phyloP scores from a whole-genome alignment of 2,329 filamentous ascomycete species.

The Colletotrichum incanum region DNA sequence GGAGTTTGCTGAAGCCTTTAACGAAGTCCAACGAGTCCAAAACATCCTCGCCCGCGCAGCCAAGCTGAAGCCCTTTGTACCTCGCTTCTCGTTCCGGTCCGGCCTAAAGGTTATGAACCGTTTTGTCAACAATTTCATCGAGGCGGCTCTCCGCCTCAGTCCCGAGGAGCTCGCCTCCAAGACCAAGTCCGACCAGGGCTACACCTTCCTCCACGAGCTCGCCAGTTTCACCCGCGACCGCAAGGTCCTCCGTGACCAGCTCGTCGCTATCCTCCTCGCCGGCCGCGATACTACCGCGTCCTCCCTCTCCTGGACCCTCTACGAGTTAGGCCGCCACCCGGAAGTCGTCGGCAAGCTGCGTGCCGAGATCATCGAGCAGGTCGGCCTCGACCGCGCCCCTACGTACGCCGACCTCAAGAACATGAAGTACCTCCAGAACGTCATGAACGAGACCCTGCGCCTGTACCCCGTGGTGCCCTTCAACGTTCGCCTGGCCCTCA shows the following conservation, averaged over 20 bases:
- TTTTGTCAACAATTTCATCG: conserved; percentile 85
- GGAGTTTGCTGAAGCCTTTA: conserved; percentile 86
- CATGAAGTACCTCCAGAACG: conserved; percentile 85
- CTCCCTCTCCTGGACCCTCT: conserved; percentile 85
- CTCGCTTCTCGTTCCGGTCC: conserved; percentile 74
- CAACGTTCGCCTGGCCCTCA: conserved; percentile 81
- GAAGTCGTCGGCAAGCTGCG: conserved; percentile 78
- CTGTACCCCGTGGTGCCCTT: conserved; percentile 85
- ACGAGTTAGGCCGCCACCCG: conserved; percentile 84
- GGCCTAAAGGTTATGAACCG: conserved; percentile 79
- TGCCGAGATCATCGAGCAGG: conserved; percentile 76
- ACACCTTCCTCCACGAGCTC: conserved; percentile 90
- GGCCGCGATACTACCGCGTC: conserved; percentile 90
- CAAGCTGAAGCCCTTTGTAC: conserved; percentile 74
- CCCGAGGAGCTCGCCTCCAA: conserved; percentile 81
- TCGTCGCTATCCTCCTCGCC: conserved; percentile 86
- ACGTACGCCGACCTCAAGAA: conserved; percentile 87
- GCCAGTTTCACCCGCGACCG: conserved; percentile 83
- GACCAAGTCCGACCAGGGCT: conserved; percentile 78
- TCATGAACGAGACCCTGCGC: conserved; percentile 84
- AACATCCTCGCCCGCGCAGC: conserved; percentile 76
- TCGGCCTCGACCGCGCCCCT: conserved; percentile 75
- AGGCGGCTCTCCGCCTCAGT: conserved; percentile 78
- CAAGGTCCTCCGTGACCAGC: conserved; percentile 84
- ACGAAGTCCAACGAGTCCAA: conserved; percentile 83